Evolutionary conservation across 345 rosid genomes (phyloP).

Genomic region (Pugionium cornutum): DNA sequence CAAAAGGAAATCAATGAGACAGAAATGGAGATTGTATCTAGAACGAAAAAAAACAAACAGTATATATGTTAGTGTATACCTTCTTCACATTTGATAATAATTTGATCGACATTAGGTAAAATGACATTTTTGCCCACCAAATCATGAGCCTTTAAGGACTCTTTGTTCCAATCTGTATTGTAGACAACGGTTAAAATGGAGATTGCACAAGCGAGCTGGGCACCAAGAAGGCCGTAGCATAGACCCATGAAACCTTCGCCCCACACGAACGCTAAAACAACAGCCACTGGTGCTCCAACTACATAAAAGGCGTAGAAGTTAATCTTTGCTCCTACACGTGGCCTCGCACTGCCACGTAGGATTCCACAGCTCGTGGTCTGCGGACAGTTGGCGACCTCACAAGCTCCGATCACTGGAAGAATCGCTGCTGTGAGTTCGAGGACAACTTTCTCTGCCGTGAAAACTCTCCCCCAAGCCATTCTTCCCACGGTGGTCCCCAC

Average conservation of each 20-base stretch:
- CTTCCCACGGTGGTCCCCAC: conserved; percentile 63
- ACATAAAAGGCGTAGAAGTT: conserved; percentile 77
- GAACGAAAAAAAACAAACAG: conserved; percentile 10
- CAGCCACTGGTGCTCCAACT: conserved; percentile 80
- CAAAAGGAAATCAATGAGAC: conserved; percentile 12
- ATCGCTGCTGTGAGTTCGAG: conserved; percentile 56
- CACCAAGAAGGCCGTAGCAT: conserved; percentile 80
- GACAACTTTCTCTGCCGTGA: conserved; percentile 57
- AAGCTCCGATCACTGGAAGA: conserved; percentile 77
- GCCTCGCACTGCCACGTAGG: conserved; percentile 80
- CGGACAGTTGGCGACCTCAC: conserved; percentile 94
- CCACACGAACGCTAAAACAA: conserved; percentile 63
- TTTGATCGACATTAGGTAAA: conserved; percentile 37
- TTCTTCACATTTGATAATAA: conserved; percentile 47
- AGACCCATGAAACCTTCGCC: conserved; percentile 76
- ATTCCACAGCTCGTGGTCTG: conserved; percentile 94
- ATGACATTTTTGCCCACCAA: conserved; percentile 56
- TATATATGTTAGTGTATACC: conserved; percentile 31
- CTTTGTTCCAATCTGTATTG: conserved; percentile 78
- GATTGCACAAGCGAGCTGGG: conserved; percentile 74
- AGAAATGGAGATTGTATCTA: conserved; percentile 4
- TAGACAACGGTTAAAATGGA: conserved; percentile 65
- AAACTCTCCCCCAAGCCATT: conserved; percentile 67
- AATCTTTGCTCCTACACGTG: conserved; percentile 65
- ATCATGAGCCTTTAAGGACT: conserved; percentile 62